These are phyloP conservation scores for Lithohypha guttulata DNA, from an alignment of 2,329 filamentous ascomycete species.

Conservation along the genomic window DNA sequence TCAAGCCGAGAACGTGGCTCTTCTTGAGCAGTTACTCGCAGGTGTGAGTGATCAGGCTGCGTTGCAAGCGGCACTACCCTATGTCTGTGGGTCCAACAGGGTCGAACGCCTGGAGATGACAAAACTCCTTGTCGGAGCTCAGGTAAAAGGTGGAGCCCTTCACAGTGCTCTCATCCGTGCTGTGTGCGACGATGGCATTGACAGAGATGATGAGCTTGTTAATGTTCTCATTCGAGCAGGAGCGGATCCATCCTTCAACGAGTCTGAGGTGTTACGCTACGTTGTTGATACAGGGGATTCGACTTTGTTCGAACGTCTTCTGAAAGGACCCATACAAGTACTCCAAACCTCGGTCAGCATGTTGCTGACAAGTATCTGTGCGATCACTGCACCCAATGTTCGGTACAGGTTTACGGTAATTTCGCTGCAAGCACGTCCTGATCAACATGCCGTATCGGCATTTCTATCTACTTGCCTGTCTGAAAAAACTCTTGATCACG, in stretches of 20 bases:
- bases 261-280: background rate
- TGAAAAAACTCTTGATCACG: background rate
- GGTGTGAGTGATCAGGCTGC: background rate
- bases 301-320: background rate
- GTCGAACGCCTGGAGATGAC: background rate
- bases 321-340: background rate
- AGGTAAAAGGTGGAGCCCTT: background rate
- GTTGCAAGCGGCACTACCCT: background rate
- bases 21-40: background rate
- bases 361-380: background rate
- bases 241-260: background rate
- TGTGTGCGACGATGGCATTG: background rate
- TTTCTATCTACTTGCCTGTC: background rate
- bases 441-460: too few relatives aligned
- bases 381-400: background rate
- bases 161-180: background rate
- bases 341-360: background rate
- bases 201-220: background rate
- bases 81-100: background rate
- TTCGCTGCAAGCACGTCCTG: too few relatives aligned
- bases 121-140: background rate
- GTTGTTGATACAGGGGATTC: background rate
- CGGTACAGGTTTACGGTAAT: background rate
- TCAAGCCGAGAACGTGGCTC: background rate
- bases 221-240: background rate